These are phyloP conservation scores for Pythium aristosporum DNA, from an alignment of 352 stramenopile species.

Conservation along the genomic window DNA sequence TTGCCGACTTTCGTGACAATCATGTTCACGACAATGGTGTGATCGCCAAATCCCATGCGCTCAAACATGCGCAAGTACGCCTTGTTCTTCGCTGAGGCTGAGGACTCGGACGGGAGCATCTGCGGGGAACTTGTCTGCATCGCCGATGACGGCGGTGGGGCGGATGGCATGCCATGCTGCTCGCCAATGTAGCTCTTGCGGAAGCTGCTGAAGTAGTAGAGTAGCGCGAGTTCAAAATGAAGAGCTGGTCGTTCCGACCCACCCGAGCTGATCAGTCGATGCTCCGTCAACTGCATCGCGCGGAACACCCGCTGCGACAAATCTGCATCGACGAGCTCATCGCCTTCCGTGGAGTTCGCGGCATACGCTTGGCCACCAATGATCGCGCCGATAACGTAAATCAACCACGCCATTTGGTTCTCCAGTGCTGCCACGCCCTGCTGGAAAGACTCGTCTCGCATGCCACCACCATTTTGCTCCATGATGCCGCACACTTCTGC, in stretches of 20 bases:
- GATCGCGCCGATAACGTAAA: conserved; percentile 96
- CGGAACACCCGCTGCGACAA: conserved; percentile 95
- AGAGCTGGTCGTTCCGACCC: conserved; percentile 85
- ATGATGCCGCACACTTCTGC: conserved; percentile 84
- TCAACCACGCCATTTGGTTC: conserved; percentile 96
- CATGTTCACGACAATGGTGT: conserved; percentile 97
- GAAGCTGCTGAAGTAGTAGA: conserved; percentile 97
- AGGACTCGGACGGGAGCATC: conserved; percentile 71
- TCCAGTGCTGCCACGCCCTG: conserved; percentile 87
- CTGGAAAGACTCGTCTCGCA: conserved; percentile 46
- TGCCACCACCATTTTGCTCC: conserved; percentile 48
- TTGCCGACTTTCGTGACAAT: conserved; percentile 99
- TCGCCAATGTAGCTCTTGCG: conserved; percentile 92
- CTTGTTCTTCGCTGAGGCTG: conserved; percentile 92
- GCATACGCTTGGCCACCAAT: conserved; percentile 96
- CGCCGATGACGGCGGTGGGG: conserved; percentile 47
- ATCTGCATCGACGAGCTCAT: conserved; percentile 95
- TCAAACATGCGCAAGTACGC: conserved; percentile 98
- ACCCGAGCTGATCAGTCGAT: conserved; percentile 89
- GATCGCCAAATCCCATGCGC: conserved; percentile 95
- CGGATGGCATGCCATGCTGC: conserved; percentile 86
- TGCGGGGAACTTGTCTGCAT: conserved; percentile 70
- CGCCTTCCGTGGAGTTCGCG: conserved; percentile 89
- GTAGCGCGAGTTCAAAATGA: conserved; percentile 93
- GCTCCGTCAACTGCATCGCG: conserved; percentile 95